Evolutionary conservation across 2,329 filamentous ascomycete species (phyloP).

Genomic region (Paecilomyces sp.): DNA sequence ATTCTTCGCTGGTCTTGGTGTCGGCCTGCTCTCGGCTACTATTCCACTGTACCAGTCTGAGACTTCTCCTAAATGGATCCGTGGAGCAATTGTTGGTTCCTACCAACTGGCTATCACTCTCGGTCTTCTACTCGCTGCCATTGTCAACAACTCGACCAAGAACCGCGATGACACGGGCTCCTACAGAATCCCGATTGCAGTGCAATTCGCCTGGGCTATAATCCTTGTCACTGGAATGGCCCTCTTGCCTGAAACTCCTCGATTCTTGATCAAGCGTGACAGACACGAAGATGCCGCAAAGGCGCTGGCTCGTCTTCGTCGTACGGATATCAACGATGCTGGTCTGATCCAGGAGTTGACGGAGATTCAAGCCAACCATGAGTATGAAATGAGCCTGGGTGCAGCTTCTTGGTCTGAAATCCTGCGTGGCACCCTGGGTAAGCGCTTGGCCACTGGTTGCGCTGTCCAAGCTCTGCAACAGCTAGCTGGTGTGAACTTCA

Average conservation of each 20-base stretch:
- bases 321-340: constrained; percentile 58
- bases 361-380: constrained; percentile 81
- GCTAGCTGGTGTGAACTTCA: constrained; percentile 37
- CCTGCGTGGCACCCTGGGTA: constrained; percentile 27
- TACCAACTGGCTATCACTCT: constrained; percentile 79
- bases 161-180: constrained; percentile 53
- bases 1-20: constrained; percentile 64
- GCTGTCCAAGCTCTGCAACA: constrained; percentile 34
- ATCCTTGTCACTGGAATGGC: constrained; percentile 66
- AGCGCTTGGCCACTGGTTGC: constrained; percentile 33
- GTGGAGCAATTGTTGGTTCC: constrained; percentile 66
- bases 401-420: constrained; percentile 30
- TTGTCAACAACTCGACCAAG: constrained; percentile 65
- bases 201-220: constrained; percentile 74
- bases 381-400: constrained; percentile 59
- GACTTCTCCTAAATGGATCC: constrained; percentile 64
- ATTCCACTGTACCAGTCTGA: constrained; percentile 71
- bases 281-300: constrained; percentile 56
- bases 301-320: constrained; percentile 61
- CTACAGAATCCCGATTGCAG: constrained; percentile 71
- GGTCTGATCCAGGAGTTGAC: constrained; percentile 69
- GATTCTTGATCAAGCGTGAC: constrained; percentile 74
- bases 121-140: constrained; percentile 66
- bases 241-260: constrained; percentile 74
- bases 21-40: constrained; percentile 71